phyloP scores from a whole-genome alignment of 1,284 basidiomycete genomes.

The Boletus semigastroideus region DNA sequence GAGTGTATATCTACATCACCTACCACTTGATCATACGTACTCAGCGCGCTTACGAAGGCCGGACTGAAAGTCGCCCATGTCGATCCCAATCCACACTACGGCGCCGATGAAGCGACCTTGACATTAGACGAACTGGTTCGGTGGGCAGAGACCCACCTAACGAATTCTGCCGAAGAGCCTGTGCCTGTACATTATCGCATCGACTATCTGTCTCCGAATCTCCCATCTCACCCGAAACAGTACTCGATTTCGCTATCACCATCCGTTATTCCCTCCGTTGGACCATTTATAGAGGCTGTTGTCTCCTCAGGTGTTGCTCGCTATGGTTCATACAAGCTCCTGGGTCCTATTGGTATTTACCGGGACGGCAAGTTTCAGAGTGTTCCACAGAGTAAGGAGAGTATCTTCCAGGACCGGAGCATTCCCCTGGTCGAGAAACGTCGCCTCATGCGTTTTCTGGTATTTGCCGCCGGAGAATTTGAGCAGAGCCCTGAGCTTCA shows the following conservation, averaged over 20 bases:
- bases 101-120: constrained; percentile 79
- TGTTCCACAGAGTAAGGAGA: constrained; percentile 92
- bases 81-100: constrained; percentile 86
- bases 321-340: constrained; percentile 87
- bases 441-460: constrained; percentile 89
- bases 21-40: constrained; percentile 14
- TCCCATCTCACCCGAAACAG: constrained; percentile 62
- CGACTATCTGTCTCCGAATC: constrained; percentile 43
- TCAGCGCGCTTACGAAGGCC: constrained; percentile 83
- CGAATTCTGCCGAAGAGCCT: constrained; percentile 21
- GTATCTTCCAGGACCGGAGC: constrained; percentile 85
- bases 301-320: constrained; percentile 85
- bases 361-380: constrained; percentile 48
- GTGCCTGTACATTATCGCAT: constrained; percentile 35
- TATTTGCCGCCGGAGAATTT: constrained; percentile 77
- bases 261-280: constrained; percentile 77
- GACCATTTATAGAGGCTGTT: constrained; percentile 79
- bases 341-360: constrained; percentile 76
- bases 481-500: constrained; percentile 61
- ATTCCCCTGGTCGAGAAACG: constrained; percentile 86
- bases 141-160: constrained; percentile 55
- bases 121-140: constrained; percentile 76
- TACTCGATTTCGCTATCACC: constrained; percentile 89
- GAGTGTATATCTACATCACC: not conserved
- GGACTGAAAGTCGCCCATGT: constrained; percentile 87